A percentile compares a stretch with the other conserved stretches of the same genome.
These are phyloP conservation scores for Debaryomyces maramus DNA, from an alignment of 805 yeast genomes.

Conservation along the genomic window DNA sequence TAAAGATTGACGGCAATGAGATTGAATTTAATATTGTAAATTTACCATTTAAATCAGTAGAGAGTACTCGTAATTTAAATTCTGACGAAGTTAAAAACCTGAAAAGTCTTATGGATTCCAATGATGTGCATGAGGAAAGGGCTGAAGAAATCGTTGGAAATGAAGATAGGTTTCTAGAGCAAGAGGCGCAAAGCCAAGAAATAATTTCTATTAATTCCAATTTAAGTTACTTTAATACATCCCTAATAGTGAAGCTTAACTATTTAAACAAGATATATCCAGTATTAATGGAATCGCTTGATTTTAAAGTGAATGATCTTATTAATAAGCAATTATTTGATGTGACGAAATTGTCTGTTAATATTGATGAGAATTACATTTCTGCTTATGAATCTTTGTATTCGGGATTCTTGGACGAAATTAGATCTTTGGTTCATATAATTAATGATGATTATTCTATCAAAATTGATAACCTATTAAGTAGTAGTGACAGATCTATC, in stretches of 20 bases:
- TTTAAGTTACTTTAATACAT: slow-evolving; percentile 17
- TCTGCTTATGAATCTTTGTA: slow-evolving; percentile 37
- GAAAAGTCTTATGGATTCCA: background rate
- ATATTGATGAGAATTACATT: slow-evolving; percentile 32
- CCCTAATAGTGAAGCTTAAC: slow-evolving; percentile 14
- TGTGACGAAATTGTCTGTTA: slow-evolving; percentile 17
- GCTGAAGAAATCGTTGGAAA: slow-evolving; percentile 6
- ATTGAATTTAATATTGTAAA: background rate
- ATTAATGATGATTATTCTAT: slow-evolving; percentile 48
- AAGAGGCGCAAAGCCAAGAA: slow-evolving; percentile 8
- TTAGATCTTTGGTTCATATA: slow-evolving; percentile 33
- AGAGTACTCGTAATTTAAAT: background rate
- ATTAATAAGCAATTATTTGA: slow-evolving; percentile 16
- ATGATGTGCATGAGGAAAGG: background rate
- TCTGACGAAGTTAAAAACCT: background rate
- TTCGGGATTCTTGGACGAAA: slow-evolving; percentile 33
- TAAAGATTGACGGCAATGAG: background rate
- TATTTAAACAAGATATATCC: slow-evolving; percentile 24
- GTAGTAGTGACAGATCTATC: slow-evolving; percentile 64
- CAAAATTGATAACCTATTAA: slow-evolving; percentile 59
- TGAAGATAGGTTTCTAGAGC: slow-evolving; percentile 1
- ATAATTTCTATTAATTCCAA: slow-evolving; percentile 10
- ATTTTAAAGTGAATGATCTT: slow-evolving; percentile 17
- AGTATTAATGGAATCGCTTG: slow-evolving; percentile 12
- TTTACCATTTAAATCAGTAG: slow-evolving; percentile 1